Base-by-base conservation (phyloP, 2,329 filamentous ascomycete species). In the Colletotrichum acutatum region DNA sequence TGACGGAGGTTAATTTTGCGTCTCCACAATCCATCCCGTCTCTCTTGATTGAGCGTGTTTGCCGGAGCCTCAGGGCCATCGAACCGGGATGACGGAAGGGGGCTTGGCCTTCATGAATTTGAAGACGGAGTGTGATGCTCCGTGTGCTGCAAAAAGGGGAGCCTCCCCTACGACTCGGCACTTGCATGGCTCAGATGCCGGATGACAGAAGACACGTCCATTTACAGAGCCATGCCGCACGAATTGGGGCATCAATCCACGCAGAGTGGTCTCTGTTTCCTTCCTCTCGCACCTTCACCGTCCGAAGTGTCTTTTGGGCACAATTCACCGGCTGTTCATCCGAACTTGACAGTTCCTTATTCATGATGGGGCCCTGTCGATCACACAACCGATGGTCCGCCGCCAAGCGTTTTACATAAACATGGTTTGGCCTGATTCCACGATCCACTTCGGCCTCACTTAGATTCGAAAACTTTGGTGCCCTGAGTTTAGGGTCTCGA, bases 51-150 rank as follows among this genome's bases (percentile, higher is more conserved):
- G 46, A 72, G 54, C 16, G 6, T 6, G 8, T 37, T 32, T 28
- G 54, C 54, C 60, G 46, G 68, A 61, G 24, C 42, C 26, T 49
- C n/a, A 54, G 5, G 24, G 53, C 26, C 26, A 30, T 34, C 42
- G n/a, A 46, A 37, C 59, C 34, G 32, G 49, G 59, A 57, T 70
- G 70, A 60, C 70, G 34, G 26, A 70, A 49, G 65, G 32, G 60
- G 60, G 32, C 54, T 70, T 56, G 66, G 30, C 58, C 52, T 24
- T 54, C 42, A 34, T 32, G 42, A n/a, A 61, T 49, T 16, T 32
- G 32, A 65, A 49, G 32, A 57, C 70, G 70, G 70, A 72, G 58
- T 28, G 54, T 65, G 30, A 49, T 28, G 54, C 70, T 72, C 70
- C 70, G 66, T 42, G 4, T 65, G 60, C 60, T 60, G 66, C 46